Evolutionary conservation across 345 rosid species (phyloP).

Genomic region (Euphorbia pulcherrima): DNA sequence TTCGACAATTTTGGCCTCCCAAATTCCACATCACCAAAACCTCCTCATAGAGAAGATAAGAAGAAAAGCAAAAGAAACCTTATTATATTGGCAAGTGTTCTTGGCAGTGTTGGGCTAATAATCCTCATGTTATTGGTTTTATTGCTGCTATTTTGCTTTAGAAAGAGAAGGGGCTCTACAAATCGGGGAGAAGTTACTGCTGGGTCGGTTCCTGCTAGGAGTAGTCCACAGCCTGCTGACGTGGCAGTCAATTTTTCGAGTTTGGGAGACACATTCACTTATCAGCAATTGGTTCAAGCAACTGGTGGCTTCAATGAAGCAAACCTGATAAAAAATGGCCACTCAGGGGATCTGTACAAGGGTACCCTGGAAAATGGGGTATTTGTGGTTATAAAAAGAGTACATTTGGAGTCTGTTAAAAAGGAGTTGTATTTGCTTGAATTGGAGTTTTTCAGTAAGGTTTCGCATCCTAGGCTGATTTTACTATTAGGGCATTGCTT

Average conservation of each 20-base stretch:
- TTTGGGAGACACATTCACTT: constrained; percentile 68
- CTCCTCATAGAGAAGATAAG: constrained; percentile 25
- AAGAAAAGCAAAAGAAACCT: constrained; percentile 40
- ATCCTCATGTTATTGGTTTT: constrained; percentile 38
- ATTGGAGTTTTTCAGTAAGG: constrained; percentile 77
- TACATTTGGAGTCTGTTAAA: constrained; percentile 47
- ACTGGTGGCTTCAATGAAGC: constrained; percentile 62
- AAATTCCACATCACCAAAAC: constrained; percentile 38
- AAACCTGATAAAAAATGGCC: constrained; percentile 83
- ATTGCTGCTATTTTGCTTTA: constrained; percentile 42
- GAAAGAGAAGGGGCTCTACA: constrained; percentile 38
- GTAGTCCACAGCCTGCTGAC: constrained; percentile 44
- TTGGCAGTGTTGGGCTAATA: constrained; percentile 60
- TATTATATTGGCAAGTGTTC: constrained; percentile 57
- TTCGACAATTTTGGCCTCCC: constrained; percentile 83
- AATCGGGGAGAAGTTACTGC: constrained; percentile 48
- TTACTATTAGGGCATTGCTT: constrained; percentile 82
- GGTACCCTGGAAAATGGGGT: constrained; percentile 62
- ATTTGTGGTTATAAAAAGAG: constrained; percentile 66
- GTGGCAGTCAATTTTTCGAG: constrained; percentile 49
- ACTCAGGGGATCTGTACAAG: constrained; percentile 80
- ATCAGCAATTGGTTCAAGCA: constrained; percentile 72
- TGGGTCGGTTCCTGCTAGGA: constrained; percentile 53
- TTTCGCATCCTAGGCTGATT: constrained; percentile 68
- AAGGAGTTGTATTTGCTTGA: constrained; percentile 62